Conservation (phyloP, 768 basidiomycete genomes). For the Boletus reticuloceps region DNA sequence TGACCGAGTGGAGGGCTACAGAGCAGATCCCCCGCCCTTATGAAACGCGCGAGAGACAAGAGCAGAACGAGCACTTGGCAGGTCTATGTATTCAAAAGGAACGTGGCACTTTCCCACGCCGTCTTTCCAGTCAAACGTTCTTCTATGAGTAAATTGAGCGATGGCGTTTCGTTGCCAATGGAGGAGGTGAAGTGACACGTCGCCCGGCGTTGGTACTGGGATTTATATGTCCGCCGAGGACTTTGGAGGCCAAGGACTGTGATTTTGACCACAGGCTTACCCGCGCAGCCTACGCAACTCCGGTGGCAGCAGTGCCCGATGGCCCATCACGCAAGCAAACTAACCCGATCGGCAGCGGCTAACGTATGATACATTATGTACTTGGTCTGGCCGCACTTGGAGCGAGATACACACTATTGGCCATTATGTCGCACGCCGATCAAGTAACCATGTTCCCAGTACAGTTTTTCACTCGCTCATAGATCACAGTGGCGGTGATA, state of each 20-base stretch:
- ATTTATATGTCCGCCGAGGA: not conserved
- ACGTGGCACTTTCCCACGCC: conserved; percentile 40
- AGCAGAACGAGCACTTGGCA: not conserved
- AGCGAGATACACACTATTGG: no score
- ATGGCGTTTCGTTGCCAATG: not conserved
- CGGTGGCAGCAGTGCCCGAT: not conserved
- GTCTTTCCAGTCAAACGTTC: conserved; percentile 14
- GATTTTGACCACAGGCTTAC: not conserved
- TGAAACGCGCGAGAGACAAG: conserved; percentile 13
- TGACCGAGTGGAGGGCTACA: no score
- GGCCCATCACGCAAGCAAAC: not conserved
- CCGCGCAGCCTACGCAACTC: not conserved
- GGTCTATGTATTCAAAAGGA: conserved; percentile 27
- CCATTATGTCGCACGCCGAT: no score
- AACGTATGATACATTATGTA: no score
- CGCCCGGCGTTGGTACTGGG: not conserved
- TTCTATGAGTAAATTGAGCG: conserved; percentile 17
- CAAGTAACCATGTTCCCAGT: no score
- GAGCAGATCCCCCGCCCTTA: not conserved
- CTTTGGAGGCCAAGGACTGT: no score
- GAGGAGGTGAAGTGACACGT: not conserved
- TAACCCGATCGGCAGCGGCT: no score
- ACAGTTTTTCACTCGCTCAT: no score
- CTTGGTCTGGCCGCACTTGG: no score
- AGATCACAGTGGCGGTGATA: no score